Evolutionary conservation across 495 filamentous ascomycete species (phyloP).

Genomic region (Penicillium paradoxum): DNA sequence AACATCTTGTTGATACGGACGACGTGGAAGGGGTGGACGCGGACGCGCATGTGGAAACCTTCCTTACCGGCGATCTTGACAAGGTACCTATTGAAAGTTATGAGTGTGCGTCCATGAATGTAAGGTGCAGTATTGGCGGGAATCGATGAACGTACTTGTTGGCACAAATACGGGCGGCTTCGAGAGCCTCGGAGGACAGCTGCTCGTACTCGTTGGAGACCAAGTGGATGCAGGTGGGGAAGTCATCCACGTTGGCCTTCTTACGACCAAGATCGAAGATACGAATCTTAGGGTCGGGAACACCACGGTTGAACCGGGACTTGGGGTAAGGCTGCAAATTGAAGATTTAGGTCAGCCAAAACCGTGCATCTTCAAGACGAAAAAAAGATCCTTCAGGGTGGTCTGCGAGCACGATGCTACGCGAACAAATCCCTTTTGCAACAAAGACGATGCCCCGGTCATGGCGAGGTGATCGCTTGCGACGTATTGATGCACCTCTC

Average conservation of each 20-base stretch:
- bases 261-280: constrained; percentile 99
- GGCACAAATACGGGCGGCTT: constrained; percentile 97
- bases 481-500: constrained; percentile 13
- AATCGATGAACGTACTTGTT: constrained; percentile 67
- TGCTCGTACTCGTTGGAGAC: constrained; percentile 99
- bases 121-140: not conserved
- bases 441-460: not conserved
- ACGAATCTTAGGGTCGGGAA: constrained; percentile 96
- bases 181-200: constrained; percentile 94
- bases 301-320: constrained; percentile 99
- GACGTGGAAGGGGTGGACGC: constrained; percentile 98
- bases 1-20: constrained; percentile 99
- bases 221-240: constrained; percentile 94
- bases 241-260: constrained; percentile 95
- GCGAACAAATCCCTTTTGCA: not conserved
- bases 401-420: not conserved
- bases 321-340: constrained; percentile 83
- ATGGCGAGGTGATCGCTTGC: not conserved
- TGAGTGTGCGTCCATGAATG: constrained; percentile 1
- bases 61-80: constrained; percentile 96
- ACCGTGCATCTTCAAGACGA: not conserved
- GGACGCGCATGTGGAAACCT: constrained; percentile 96
- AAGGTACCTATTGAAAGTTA: constrained; percentile 57
- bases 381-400: not conserved
- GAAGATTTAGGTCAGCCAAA: constrained; percentile 25